These are phyloP conservation scores for Suillus discolor DNA, from an alignment of 768 basidiomycete genomes.

Conservation along the genomic window DNA sequence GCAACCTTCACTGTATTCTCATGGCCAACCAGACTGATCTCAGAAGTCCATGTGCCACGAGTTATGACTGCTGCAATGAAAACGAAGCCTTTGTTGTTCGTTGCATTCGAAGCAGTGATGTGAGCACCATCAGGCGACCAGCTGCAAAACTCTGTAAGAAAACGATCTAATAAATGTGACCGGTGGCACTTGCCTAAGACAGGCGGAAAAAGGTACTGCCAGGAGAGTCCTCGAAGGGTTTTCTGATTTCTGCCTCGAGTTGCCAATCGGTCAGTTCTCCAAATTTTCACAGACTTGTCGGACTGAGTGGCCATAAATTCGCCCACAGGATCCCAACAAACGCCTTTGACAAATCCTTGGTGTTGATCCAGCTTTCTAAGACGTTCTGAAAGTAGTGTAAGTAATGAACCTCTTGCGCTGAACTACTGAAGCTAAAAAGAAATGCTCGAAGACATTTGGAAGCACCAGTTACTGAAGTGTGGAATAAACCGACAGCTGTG, in stretches of 20 bases:
- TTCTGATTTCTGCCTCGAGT: conserved; percentile 79
- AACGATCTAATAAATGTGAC: not conserved
- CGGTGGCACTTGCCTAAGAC: conserved; percentile 64
- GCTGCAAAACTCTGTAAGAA: conserved; percentile 41
- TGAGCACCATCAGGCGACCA: conserved; percentile 99
- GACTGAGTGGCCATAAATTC: conserved; percentile 98
- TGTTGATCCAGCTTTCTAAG: conserved; percentile 84
- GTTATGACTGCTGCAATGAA: conserved; percentile 97
- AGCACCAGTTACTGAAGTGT: conserved; percentile 1
- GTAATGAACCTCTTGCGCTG: not conserved
- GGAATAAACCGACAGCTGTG: not conserved
- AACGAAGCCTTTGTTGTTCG: conserved; percentile 93
- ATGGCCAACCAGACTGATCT: conserved; percentile 94
- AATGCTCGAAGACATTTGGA: not conserved
- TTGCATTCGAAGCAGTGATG: conserved; percentile 96
- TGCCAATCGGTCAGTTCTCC: conserved; percentile 94
- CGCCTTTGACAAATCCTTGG: conserved; percentile 97
- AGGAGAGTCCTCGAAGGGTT: conserved; percentile 93
- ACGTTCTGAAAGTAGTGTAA: conserved; percentile 55
- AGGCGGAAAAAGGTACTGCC: conserved; percentile 92
- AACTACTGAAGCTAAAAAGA: not conserved
- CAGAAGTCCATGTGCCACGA: conserved; percentile 84
- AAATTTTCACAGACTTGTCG: conserved; percentile 94
- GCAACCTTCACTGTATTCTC: conserved; percentile 97
- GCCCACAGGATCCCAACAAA: conserved; percentile 98